Conservation (phyloP, 2,329 filamentous ascomycete genomes). For the Phyllosticta citrichinensis region DNA sequence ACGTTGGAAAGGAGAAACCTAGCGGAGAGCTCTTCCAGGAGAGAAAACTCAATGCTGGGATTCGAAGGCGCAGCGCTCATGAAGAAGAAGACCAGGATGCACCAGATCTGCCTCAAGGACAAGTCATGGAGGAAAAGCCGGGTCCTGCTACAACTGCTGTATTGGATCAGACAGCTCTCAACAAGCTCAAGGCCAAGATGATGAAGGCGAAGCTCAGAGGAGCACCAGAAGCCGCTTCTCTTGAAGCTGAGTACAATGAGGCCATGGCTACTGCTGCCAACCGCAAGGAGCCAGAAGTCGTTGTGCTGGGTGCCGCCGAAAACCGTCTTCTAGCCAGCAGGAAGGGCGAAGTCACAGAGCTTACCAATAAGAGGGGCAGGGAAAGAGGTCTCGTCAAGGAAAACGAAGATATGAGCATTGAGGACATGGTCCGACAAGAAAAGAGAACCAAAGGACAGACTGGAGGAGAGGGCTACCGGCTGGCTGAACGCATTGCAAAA, state of each 20-base stretch:
- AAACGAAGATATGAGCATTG: constrained; percentile 91
- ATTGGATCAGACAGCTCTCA: constrained; percentile 70
- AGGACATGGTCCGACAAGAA: constrained; percentile 96
- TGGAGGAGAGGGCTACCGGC: constrained; percentile 68
- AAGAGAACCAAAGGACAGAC: constrained; percentile 67
- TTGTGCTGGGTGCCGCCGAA: constrained; percentile 80
- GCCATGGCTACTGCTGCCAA: constrained; percentile 51
- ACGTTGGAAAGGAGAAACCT: constrained; percentile 75
- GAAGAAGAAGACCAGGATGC: constrained; percentile 9
- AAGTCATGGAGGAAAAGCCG: constrained; percentile 46
- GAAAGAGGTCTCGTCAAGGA: constrained; percentile 79
- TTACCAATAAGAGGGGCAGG: constrained; percentile 70
- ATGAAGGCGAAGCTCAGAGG: constrained; percentile 89
- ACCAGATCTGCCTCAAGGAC: constrained; percentile 41
- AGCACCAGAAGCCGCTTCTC: constrained; percentile 60
- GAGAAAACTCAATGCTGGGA: constrained; percentile 52
- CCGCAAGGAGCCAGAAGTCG: constrained; percentile 52
- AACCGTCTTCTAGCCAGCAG: constrained; percentile 74
- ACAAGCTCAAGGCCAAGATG: constrained; percentile 83
- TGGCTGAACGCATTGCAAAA: constrained; percentile 90
- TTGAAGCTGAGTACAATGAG: constrained; percentile 76
- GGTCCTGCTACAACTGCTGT: constrained; percentile 38
- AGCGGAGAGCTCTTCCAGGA: constrained; percentile 78
- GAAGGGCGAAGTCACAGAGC: constrained; percentile 63
- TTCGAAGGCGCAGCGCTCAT: constrained; percentile 27